Base-by-base conservation (phyloP, 108 stramenopile species). In the Pseudonitzschia multiseries region DNA sequence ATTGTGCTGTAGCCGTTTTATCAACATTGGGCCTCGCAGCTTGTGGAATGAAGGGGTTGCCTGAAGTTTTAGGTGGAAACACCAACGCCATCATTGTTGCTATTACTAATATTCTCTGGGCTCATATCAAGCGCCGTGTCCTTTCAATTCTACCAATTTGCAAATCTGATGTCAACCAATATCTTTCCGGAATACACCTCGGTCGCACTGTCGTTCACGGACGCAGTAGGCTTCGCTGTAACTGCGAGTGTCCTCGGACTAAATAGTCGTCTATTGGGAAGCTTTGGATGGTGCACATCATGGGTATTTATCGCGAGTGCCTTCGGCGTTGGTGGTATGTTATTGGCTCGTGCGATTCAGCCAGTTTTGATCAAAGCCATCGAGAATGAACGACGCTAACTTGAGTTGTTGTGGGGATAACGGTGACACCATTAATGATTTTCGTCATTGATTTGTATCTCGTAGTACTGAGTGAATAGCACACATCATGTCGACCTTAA, bases 71-170 rank as follows among this genome's bases (percentile, higher is more conserved):
- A 31, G 28, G 46, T 26, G 56, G 56, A 6, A 54, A 61, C 15
- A 42, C 57, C 10, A 48, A 29, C 28, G 40, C 59, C 36, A 15
- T 78, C 12, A 78, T 78, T 1, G 69, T 74, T 15, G 43, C 62
- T 15, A 46, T 76, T 27, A 70, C 76, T n/a, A 3, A 8, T 71
- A 2, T 29, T 69, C 26, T 71, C 78, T 17, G 80, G 80, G 9
- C 18, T 81, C 15, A 15, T 74, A 4, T 80, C 83, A n/a, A 75
- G 65, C 24, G 44, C 71, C 26, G 51, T 81, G 4, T 74, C 80
- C 29, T 84, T 84, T 64, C 83, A 81, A 65, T 84, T 84, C 50
- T 81, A 71, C 5, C 83, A 84, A 69, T 33, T 84, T 36, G 80
- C 80, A 17, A 70, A 68, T 33, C 28, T 79, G 0, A 59, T 68